These are phyloP conservation scores for Cadophora malorum DNA, from an alignment of 2,329 filamentous ascomycete genomes.

Conservation along the genomic window DNA sequence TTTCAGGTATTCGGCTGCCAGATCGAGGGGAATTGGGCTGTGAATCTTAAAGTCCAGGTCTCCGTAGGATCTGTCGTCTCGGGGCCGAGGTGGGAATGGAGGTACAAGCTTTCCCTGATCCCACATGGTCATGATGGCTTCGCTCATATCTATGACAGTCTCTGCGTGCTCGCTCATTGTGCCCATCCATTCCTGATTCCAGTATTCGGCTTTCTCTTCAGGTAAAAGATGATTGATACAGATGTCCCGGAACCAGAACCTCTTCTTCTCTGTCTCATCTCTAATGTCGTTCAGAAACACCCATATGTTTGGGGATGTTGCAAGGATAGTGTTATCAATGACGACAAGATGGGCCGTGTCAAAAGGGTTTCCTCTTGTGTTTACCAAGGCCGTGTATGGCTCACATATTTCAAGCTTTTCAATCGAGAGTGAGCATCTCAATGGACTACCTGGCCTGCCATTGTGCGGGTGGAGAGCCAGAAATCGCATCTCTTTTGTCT, in stretches of 20 bases:
- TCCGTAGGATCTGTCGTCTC: not conserved
- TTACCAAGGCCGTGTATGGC: constrained; percentile 23
- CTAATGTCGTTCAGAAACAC: constrained; percentile 18
- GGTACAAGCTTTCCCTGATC: constrained; percentile 21
- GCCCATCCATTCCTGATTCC: constrained; percentile 30
- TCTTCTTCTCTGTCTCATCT: not conserved
- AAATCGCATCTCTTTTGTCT: constrained; percentile 29
- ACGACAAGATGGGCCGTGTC: not conserved
- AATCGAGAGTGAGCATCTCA: constrained; percentile 13
- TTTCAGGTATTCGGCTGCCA: constrained; percentile 10
- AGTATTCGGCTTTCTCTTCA: constrained; percentile 24
- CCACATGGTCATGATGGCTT: constrained; percentile 24
- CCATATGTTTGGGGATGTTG: constrained; percentile 19
- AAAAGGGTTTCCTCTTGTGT: constrained; percentile 28
- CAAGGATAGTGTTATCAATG: not conserved
- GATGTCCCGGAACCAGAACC: constrained; percentile 27
- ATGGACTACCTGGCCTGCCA: constrained; percentile 11
- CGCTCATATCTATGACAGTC: constrained; percentile 26
- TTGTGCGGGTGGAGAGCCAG: constrained; percentile 20
- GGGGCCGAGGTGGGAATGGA: constrained; percentile 17
- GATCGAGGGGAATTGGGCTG: constrained; percentile 16
- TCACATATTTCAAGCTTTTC: constrained; percentile 17
- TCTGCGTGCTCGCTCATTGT: constrained; percentile 22
- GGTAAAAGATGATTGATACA: constrained; percentile 23
- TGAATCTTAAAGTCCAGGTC: constrained; percentile 13